These are phyloP conservation scores for Cunninghamia lanceolata DNA, from an alignment of 75 land plant species.

Conservation along the genomic window DNA sequence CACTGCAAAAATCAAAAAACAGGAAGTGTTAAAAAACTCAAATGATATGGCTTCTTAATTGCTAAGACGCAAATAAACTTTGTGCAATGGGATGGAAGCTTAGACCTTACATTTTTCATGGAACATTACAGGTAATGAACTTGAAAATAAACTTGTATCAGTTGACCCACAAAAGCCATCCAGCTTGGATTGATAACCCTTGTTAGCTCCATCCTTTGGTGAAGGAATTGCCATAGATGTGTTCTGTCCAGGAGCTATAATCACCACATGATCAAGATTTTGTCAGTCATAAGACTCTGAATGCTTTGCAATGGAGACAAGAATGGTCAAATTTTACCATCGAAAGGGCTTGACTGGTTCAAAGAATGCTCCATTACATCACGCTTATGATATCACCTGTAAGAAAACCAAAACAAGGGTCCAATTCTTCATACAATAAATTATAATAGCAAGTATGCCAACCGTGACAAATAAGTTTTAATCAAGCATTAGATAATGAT, in stretches of 20 bases:
- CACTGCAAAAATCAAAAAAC: not conserved
- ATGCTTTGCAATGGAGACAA: not conserved
- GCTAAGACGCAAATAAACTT: not conserved
- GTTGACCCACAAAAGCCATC: not conserved
- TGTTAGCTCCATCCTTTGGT: not conserved
- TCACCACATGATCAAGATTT: not conserved
- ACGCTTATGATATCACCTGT: constrained; percentile 4
- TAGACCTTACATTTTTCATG: constrained; percentile 53
- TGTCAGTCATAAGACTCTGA: not conserved
- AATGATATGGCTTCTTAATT: not conserved
- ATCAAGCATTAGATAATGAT: not conserved
- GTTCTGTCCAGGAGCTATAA: not conserved
- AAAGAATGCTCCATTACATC: constrained; percentile 4
- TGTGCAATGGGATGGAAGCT: not conserved
- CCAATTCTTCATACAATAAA: not conserved
- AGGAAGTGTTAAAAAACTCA: not conserved
- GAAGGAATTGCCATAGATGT: not conserved
- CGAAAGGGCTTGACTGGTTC: not conserved
- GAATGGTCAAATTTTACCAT: not conserved
- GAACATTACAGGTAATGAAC: constrained; percentile 69
- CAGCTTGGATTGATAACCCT: not conserved
- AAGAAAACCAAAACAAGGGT: not conserved
- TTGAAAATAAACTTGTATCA: constrained; percentile 55
- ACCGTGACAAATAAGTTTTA: not conserved
- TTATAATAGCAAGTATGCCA: not conserved